Base-by-base conservation (phyloP, 208 protist genomes). In the Acanthamoeba divionensis region DNA sequence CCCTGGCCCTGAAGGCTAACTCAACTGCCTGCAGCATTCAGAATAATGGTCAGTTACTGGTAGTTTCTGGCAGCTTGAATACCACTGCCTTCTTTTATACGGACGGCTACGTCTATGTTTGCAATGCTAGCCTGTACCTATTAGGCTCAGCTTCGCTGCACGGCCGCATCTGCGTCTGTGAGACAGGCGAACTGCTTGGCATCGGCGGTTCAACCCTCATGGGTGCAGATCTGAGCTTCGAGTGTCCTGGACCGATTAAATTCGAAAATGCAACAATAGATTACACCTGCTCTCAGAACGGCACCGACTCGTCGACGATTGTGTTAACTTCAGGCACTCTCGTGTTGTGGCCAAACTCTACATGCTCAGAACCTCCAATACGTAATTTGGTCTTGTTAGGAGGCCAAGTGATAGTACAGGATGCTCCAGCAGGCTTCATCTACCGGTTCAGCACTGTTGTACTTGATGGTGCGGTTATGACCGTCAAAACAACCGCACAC, bases 361-460 rank as follows among this genome's bases (percentile, higher is more conserved):
- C 75, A 12, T 85, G 75, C 50, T 24, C 38, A 15, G 31, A 85
- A 29, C 52, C 24, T 18, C 45, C 75, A 4, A 33, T 85, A 21
- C 75, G 75, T 54, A 63, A 85, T 54, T 36, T 85, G 36, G 33
- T 63, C 48, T 31, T 85, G 7, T 54, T 85, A 18, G 75, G 75
- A 31, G 75, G 75, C 50, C 31, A 29, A 21, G 50, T 63, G 52
- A 85, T 85, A 48, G 26, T 85, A 18, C 36, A 63, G 75, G 75
- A 63, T 13, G 75, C 75, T 3, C 50, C 75, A 36, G 50, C 75
- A 15, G 24, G 47, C 75, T 85, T 85, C 21, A 54, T 85, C 75
- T 85, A 85, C 75, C 75, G 75, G 24, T 85, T 85, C 75, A 85
- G 47, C 75, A 66, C 75, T 29, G 47, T 85, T n/a, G n/a, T n/a